Evolutionary conservation across 306 rosid genomes (phyloP), one percentile per base, ranked within the genome.

Genomic region (Fagus sylvatica): DNA sequence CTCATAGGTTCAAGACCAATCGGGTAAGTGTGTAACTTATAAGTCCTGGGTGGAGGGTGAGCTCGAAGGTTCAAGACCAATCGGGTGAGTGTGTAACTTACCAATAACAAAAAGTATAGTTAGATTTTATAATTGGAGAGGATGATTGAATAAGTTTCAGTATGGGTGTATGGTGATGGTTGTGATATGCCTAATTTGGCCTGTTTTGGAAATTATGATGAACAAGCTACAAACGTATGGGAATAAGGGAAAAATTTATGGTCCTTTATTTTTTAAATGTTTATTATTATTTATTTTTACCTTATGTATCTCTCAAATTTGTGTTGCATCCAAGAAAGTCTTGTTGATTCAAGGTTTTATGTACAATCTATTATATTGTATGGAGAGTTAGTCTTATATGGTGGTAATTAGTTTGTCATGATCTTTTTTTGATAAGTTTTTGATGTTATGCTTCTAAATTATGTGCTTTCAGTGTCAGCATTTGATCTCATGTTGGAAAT

Each of bases 371-470:
- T 46, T 46, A 46, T 46, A 46, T 46, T 46, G 28, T 46, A 46
- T 46, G 51, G 51, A 46, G 10, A 46, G 51, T 46, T 46, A 2
- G 13, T 46, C 11, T 11, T 13, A 46, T 46, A 46, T 46, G 51
- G 51, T 46, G 76, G 71, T 72, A 22, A 22, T 69, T 73, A 59
- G 84, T 79, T 83, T 66, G 69, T 32, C 40, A 0, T 9, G 51
- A 9, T 46, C 74, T 6, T 60, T 46, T 3, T 13, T 32, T 16
- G 56, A 53, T 79, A 37, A 71, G 32, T 73, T 56, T 55, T 56
- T 54, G 69, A 74, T 32, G 32, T 46, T 49, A 75, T 74, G 6
- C 34, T 54, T 74, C n/a, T 78, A 43, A 69, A 30, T 13, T 46
- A 43, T 30, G 19, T 70, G 37, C 2, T 30, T 53, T 62, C 39